Conservation (phyloP, 106 monocot species). For the Cymbidium sinense region DNA sequence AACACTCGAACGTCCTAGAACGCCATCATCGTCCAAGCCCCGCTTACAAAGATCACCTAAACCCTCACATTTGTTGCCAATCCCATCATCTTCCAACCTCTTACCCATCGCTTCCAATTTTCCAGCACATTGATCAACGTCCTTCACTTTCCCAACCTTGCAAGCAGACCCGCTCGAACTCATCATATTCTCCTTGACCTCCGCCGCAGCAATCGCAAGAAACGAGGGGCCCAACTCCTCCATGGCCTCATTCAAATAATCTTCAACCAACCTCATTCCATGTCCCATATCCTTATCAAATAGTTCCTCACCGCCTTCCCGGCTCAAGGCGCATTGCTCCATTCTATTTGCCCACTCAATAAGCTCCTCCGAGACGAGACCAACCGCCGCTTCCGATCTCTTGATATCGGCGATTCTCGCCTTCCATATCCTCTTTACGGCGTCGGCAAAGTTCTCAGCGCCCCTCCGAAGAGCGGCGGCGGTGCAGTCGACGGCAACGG, state of each 20-base stretch:
- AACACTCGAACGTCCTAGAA: not conserved
- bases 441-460: conserved; percentile 6
- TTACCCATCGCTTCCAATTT: no score
- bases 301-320: not conserved
- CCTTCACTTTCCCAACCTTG: not conserved
- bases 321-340: conserved; percentile 14
- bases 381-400: conserved; percentile 9
- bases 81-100: no score
- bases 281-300: not conserved
- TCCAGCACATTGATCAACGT: not conserved
- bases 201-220: conserved; percentile 24
- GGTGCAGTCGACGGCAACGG: conserved; percentile 21
- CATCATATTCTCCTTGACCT: not conserved
- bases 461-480: conserved; percentile 4
- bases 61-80: no score
- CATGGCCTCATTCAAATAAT: conserved; percentile 21
- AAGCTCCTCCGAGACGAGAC: conserved; percentile 7
- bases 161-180: not conserved
- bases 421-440: conserved; percentile 23
- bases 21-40: not conserved
- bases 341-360: conserved; percentile 7
- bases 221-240: conserved; percentile 34
- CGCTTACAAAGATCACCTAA: not conserved
- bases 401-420: conserved; percentile 23
- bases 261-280: conserved; percentile 23